Evolutionary conservation across 179 eudicot genomes (phyloP).

Genomic region (Monotropa hypopitys): DNA sequence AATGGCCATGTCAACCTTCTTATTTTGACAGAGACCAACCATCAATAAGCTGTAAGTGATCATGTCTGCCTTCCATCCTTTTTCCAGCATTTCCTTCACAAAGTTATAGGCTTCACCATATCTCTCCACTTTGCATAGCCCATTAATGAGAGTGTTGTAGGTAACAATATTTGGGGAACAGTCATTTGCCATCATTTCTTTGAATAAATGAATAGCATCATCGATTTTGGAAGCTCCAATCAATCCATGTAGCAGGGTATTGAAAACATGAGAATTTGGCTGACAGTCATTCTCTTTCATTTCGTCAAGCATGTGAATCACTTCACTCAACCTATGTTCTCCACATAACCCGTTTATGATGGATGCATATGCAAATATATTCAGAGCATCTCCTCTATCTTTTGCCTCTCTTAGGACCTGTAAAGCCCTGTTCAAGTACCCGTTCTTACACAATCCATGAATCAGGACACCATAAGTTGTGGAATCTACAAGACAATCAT

Average conservation of each 20-base stretch:
- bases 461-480: slow-evolving; percentile 47
- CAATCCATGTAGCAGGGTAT: slow-evolving; percentile 55
- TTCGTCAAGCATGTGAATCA: slow-evolving; percentile 28
- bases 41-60: slow-evolving; percentile 63
- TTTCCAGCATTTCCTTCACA: slow-evolving; percentile 68
- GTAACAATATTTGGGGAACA: slow-evolving; percentile 50
- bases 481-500: slow-evolving; percentile 33
- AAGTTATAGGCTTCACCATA: slow-evolving; percentile 52
- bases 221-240: slow-evolving; percentile 36
- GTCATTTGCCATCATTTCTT: slow-evolving; percentile 34
- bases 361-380: slow-evolving; percentile 49
- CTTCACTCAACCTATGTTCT: slow-evolving; percentile 47
- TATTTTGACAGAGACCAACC: slow-evolving; percentile 52
- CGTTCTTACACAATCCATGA: slow-evolving; percentile 59
- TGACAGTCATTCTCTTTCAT: slow-evolving; percentile 31
- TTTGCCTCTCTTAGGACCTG: slow-evolving; percentile 34
- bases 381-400: slow-evolving; percentile 20
- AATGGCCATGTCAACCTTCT: slow-evolving; percentile 52
- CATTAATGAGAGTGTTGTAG: slow-evolving; percentile 60
- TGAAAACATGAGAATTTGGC: slow-evolving; percentile 49
- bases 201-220: slow-evolving; percentile 38
- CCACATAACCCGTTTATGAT: slow-evolving; percentile 50
- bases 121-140: slow-evolving; percentile 56
- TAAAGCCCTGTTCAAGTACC: slow-evolving; percentile 47
- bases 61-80: slow-evolving; percentile 50